Evolutionary conservation across 2,329 filamentous ascomycete genomes (phyloP).

Genomic region (Fusarium subglutinans): DNA sequence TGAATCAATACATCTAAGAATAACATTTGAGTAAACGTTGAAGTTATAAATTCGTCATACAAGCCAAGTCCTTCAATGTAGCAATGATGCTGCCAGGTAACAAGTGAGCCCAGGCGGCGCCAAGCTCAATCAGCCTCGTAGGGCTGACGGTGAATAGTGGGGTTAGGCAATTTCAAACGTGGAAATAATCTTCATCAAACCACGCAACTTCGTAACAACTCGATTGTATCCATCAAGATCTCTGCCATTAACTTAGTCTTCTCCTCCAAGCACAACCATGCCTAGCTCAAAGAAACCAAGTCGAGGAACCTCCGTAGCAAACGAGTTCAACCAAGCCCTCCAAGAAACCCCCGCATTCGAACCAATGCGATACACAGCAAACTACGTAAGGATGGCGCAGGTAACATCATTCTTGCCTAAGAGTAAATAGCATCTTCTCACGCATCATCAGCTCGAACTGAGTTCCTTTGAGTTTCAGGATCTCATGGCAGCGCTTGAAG

Average conservation of each 20-base stretch:
- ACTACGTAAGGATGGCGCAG: constrained; percentile 2
- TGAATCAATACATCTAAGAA: background rate
- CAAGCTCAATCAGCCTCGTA: background rate
- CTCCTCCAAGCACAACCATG: background rate
- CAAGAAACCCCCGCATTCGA: background rate
- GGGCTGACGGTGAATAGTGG: background rate
- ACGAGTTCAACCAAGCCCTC: background rate
- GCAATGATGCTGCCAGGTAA: fast-evolving
- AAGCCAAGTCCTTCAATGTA: fast-evolving
- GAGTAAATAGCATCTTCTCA: background rate
- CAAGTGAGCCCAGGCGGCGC: background rate
- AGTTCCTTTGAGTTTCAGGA: background rate
- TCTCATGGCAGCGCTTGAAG: background rate
- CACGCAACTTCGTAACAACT: background rate
- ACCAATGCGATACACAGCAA: constrained; percentile 8
- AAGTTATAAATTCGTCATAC: fast-evolving
- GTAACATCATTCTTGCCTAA: fast-evolving
- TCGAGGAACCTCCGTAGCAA: background rate
- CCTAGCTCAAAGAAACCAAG: background rate
- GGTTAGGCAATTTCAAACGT: background rate
- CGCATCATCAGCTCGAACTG: background rate
- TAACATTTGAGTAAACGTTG: background rate
- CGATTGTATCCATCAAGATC: fast-evolving
- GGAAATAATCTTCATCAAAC: background rate
- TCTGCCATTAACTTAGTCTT: fast-evolving